Evolutionary conservation across 2,329 filamentous ascomycete species (phyloP).

Genomic region (Colletotrichum ledebouriae): DNA sequence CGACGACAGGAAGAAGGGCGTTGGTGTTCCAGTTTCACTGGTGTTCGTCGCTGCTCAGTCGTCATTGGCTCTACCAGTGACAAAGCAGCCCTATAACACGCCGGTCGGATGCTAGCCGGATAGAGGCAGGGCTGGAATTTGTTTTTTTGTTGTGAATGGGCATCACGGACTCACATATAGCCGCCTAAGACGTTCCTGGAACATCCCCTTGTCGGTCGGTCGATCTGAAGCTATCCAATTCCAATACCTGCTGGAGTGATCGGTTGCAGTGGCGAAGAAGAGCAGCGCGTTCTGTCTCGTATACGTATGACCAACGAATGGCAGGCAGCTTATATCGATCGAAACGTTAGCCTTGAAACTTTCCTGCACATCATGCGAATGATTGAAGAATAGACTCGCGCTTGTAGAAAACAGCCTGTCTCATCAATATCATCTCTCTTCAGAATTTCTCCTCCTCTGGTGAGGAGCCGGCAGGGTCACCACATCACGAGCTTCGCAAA

Average conservation of each 20-base stretch:
- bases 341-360: slow-evolving; percentile 22
- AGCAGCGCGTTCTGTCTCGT: slow-evolving; percentile 14
- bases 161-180: slow-evolving; percentile 4
- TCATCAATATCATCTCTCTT: no score
- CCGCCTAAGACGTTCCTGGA: not conserved
- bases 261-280: slow-evolving; percentile 4
- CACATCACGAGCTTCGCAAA: no score
- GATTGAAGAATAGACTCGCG: not conserved
- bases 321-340: slow-evolving; percentile 15
- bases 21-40: not conserved
- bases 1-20: not conserved
- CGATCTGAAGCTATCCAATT: not conserved
- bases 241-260: not conserved
- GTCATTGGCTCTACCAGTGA: not conserved
- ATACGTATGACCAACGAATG: slow-evolving; percentile 33
- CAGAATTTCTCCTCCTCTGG: no score
- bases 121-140: not conserved
- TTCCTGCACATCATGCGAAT: not conserved
- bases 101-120: not conserved
- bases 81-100: slow-evolving; percentile 1
- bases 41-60: not conserved
- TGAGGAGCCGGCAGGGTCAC: no score
- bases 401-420: not conserved
- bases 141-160: slow-evolving; percentile 1
- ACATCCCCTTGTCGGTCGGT: not conserved